A percentile compares a stretch with the other conserved stretches of the same genome.
These are phyloP conservation scores for Thielaviopsis populi DNA, from an alignment of 2,329 filamentous ascomycete species.

Conservation along the genomic window DNA sequence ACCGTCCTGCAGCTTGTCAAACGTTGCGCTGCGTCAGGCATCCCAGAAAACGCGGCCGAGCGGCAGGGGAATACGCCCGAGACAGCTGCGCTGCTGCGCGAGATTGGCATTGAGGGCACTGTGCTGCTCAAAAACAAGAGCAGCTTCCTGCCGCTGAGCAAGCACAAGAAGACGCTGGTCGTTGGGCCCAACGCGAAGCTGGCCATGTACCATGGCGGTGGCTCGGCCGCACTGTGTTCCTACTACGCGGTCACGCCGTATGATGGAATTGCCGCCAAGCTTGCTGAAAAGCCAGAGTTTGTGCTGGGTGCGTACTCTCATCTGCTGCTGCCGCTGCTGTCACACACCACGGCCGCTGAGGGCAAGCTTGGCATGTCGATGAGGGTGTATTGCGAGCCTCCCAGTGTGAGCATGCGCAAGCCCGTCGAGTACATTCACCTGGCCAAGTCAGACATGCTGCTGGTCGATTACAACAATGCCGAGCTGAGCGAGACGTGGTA, in stretches of 20 bases:
- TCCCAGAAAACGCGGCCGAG: conserved; percentile 41
- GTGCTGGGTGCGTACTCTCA: conserved; percentile 49
- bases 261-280: conserved; percentile 48
- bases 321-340: conserved; percentile 46
- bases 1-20: conserved; percentile 46
- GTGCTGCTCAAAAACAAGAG: conserved; percentile 61
- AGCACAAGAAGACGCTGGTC: conserved; percentile 44
- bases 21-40: conserved; percentile 36
- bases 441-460: conserved; percentile 34
- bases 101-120: conserved; percentile 52
- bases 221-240: conserved; percentile 43
- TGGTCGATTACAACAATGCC: conserved; percentile 38
- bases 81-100: conserved; percentile 47
- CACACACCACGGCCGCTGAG: conserved; percentile 34
- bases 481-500: conserved; percentile 43
- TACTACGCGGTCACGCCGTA: conserved; percentile 60
- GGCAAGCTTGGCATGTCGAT: conserved; percentile 45
- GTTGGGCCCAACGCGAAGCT: conserved; percentile 44
- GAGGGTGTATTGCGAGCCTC: conserved; percentile 46
- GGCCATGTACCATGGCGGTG: conserved; percentile 46
- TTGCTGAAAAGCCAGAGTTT: conserved; percentile 32
- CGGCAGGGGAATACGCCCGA: conserved; percentile 42
- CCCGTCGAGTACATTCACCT: conserved; percentile 36
- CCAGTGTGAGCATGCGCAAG: conserved; percentile 31
- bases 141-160: conserved; percentile 45